A percentile compares a stretch with the other conserved stretches of the same genome.
These are phyloP conservation scores for Pythium volutum DNA, from an alignment of 352 stramenopile genomes.

Conservation along the genomic window DNA sequence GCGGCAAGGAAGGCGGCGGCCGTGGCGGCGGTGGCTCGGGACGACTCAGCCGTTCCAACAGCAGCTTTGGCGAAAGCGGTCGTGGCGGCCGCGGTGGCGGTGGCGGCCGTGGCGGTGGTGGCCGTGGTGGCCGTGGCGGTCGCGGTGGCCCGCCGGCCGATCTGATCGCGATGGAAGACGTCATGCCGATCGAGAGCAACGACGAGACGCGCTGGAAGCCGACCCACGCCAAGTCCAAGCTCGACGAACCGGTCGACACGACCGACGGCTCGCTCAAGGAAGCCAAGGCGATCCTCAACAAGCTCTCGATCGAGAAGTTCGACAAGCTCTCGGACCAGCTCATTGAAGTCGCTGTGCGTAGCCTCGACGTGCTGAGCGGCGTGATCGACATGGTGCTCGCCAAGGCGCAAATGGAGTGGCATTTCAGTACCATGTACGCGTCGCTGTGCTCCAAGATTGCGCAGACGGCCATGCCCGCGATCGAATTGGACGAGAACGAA, in stretches of 20 bases:
- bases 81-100: constrained; percentile 37
- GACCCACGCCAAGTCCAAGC: constrained; percentile 52
- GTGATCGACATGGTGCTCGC: constrained; percentile 93
- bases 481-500: constrained; percentile 66
- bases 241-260: constrained; percentile 42
- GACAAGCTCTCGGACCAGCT: constrained; percentile 93
- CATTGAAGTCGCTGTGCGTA: constrained; percentile 87
- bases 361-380: constrained; percentile 74
- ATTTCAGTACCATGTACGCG: constrained; percentile 97
- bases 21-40: constrained; percentile 37
- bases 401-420: constrained; percentile 95
- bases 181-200: constrained; percentile 70
- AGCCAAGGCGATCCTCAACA: constrained; percentile 94
- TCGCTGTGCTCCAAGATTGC: constrained; percentile 92
- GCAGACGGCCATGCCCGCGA: constrained; percentile 76
- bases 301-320: constrained; percentile 97
- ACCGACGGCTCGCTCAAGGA: constrained; percentile 83
- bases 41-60: constrained; percentile 45
- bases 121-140: constrained; percentile 23
- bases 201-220: constrained; percentile 85
- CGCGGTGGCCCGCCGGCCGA: constrained; percentile 11
- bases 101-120: constrained; percentile 39
- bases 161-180: constrained; percentile 52
- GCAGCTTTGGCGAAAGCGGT: constrained; percentile 37
- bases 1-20: constrained; percentile 26